Conservation (phyloP, 177 flowering plant genomes). For the Vitis hybrid region DNA sequence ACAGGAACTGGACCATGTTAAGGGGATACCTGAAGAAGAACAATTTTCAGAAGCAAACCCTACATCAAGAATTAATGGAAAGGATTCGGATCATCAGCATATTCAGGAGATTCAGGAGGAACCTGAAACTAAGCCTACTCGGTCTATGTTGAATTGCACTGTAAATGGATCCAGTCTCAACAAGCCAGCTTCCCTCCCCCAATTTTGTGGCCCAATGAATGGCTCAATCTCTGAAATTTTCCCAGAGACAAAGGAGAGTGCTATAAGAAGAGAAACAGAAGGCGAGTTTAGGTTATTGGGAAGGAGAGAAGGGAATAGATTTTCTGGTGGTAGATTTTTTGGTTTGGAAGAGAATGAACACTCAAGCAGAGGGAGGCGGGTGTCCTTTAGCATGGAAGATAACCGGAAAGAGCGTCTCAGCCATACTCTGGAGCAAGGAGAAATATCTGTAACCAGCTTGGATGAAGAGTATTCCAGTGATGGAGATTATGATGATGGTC, state of each 20-base stretch:
- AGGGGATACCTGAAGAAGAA: constrained; percentile 68
- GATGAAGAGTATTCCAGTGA: constrained; percentile 71
- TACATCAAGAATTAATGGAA: constrained; percentile 15
- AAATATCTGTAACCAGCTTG: constrained; percentile 47
- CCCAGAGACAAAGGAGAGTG: constrained; percentile 71
- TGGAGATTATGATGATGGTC: constrained; percentile 74
- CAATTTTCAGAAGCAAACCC: constrained; percentile 24
- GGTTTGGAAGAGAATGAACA: constrained; percentile 73
- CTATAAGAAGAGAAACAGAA: constrained; percentile 96
- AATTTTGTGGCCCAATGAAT: constrained; percentile 29
- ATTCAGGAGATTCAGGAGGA: constrained; percentile 65
- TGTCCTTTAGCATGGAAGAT: constrained; percentile 84
- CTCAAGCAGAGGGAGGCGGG: constrained; percentile 75
- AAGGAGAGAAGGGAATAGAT: constrained; percentile 63
- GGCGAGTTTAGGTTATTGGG: constrained; percentile 91
- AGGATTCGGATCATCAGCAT: constrained; percentile 23
- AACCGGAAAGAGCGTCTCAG: constrained; percentile 38
- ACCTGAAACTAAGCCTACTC: constrained; percentile 24
- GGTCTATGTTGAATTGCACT: constrained; percentile 16
- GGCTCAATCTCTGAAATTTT: constrained; percentile 48
- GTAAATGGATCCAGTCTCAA: constrained; percentile 25
- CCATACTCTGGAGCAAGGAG: constrained; percentile 59
- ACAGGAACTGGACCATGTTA: constrained; percentile 62
- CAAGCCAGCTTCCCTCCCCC: constrained; percentile 20
- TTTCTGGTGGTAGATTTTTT: constrained; percentile 64